Conservation (phyloP, 208 protist species). For the Herpetomonas tarakana region DNA sequence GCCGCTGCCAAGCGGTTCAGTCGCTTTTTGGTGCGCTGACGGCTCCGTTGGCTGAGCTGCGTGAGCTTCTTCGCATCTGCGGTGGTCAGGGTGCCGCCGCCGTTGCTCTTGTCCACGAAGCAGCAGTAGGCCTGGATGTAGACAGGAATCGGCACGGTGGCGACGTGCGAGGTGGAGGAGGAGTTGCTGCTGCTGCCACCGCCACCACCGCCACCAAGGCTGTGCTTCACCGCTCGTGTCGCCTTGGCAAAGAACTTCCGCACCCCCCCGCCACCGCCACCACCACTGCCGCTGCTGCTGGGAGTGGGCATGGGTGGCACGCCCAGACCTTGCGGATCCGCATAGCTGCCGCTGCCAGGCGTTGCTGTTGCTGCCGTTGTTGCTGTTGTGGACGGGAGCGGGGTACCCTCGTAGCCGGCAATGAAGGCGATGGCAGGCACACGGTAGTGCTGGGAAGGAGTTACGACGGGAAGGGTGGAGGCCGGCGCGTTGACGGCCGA, state of each 20-base stretch:
- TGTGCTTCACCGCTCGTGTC: conserved; percentile 61
- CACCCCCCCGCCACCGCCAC: conserved; percentile 19
- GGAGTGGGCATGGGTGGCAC: not conserved
- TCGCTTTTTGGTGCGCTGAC: not conserved
- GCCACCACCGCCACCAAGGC: conserved; percentile 13
- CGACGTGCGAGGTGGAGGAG: not conserved
- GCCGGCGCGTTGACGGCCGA: not conserved
- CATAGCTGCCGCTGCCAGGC: not conserved
- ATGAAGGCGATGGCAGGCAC: conserved; percentile 8
- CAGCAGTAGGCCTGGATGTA: conserved; percentile 6
- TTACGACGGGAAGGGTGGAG: not conserved
- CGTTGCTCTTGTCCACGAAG: not conserved
- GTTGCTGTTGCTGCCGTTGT: conserved; percentile 1
- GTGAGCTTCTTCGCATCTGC: not conserved
- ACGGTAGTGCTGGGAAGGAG: not conserved
- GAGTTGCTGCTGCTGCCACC: conserved; percentile 4
- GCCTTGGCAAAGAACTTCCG: conserved; percentile 55
- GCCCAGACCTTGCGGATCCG: not conserved
- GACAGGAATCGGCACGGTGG: not conserved
- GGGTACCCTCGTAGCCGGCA: conserved; percentile 6
- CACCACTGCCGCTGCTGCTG: conserved; percentile 9
- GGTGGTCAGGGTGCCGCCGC: not conserved
- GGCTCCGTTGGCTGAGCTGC: not conserved
- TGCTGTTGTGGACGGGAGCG: conserved; percentile 2
- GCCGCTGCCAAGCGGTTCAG: not conserved